These are phyloP conservation scores for Colletotrichum chlorophyti DNA, from an alignment of 2,329 filamentous ascomycete genomes.

Conservation along the genomic window DNA sequence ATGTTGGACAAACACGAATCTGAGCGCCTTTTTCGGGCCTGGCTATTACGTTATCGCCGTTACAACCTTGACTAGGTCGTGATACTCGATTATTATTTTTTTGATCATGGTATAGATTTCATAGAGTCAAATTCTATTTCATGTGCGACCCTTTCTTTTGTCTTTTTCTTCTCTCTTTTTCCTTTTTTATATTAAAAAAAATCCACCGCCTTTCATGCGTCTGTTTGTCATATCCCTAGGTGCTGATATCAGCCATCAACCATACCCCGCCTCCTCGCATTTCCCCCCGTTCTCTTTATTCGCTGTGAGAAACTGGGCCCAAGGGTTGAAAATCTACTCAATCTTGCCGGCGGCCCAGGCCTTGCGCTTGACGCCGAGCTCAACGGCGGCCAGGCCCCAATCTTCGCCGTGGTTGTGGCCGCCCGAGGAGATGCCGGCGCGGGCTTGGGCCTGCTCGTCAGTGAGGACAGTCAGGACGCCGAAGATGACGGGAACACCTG, in stretches of 20 bases:
- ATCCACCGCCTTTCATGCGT: too few relatives aligned
- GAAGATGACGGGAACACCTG: slow-evolving; percentile 88
- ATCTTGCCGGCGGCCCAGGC: slow-evolving; percentile 79
- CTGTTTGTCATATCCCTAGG: too few relatives aligned
- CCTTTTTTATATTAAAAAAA: too few relatives aligned
- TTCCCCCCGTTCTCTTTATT: slow-evolving; percentile 2
- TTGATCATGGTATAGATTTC: background rate
- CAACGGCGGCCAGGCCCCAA: slow-evolving; percentile 93
- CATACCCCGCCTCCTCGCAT: slow-evolving; percentile 10
- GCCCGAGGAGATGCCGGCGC: slow-evolving; percentile 74
- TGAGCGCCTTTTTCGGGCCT: background rate
- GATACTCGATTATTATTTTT: too few relatives aligned
- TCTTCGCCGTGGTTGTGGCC: slow-evolving; percentile 96
- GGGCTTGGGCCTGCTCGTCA: slow-evolving; percentile 85
- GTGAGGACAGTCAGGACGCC: slow-evolving; percentile 87
- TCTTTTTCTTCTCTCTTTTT: slow-evolving; percentile 1
- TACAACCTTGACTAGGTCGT: background rate
- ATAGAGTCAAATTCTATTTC: background rate
- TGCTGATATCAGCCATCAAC: background rate
- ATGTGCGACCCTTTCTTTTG: background rate
- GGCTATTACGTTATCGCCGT: background rate
- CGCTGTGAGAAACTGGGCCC: too few relatives aligned
- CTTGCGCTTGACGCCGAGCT: slow-evolving; percentile 87
- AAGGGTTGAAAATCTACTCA: slow-evolving; percentile 44
- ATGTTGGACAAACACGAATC: slow-evolving; percentile 21